Evolutionary conservation across 2,329 filamentous ascomycete genomes (phyloP).

Genomic region (Fusarium sp.): DNA sequence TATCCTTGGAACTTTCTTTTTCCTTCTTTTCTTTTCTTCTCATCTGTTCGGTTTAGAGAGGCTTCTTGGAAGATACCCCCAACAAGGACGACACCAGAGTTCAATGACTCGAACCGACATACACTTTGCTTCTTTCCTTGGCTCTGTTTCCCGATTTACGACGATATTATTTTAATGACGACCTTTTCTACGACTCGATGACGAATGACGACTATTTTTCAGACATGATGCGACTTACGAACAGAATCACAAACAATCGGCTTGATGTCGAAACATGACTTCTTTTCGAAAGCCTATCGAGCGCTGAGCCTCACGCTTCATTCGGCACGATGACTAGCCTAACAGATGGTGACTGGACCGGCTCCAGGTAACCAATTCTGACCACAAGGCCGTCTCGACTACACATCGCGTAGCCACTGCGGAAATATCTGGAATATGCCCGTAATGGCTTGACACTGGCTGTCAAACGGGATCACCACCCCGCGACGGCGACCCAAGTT

Average conservation of each 20-base stretch:
- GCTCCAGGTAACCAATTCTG: slow-evolving; percentile 42
- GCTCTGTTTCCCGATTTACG: slow-evolving; percentile 58
- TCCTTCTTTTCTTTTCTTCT: slow-evolving; percentile 35
- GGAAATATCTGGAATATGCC: slow-evolving; percentile 57
- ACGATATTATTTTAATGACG: slow-evolving; percentile 56
- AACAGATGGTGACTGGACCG: slow-evolving; percentile 46
- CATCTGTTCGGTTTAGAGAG: slow-evolving; percentile 48
- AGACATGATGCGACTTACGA: slow-evolving; percentile 52
- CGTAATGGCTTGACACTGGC: slow-evolving; percentile 58
- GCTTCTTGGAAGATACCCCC: slow-evolving; percentile 45
- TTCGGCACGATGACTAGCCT: slow-evolving; percentile 48
- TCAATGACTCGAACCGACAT: slow-evolving; percentile 41
- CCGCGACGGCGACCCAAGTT: slow-evolving; percentile 20
- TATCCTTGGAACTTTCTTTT: slow-evolving; percentile 46
- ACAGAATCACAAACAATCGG: slow-evolving; percentile 46
- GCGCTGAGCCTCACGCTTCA: slow-evolving; percentile 45
- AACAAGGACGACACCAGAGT: slow-evolving; percentile 32
- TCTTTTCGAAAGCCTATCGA: slow-evolving; percentile 49
- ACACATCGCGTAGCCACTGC: slow-evolving; percentile 53
- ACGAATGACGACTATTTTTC: slow-evolving; percentile 53
- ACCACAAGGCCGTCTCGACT: slow-evolving; percentile 49
- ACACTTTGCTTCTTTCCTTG: slow-evolving; percentile 56
- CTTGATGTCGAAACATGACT: slow-evolving; percentile 52
- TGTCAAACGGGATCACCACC: slow-evolving; percentile 57
- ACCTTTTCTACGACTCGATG: slow-evolving; percentile 56